phyloP scores from a whole-genome alignment of 2,329 filamentous ascomycete species.

The Fusarium cicatricum region DNA sequence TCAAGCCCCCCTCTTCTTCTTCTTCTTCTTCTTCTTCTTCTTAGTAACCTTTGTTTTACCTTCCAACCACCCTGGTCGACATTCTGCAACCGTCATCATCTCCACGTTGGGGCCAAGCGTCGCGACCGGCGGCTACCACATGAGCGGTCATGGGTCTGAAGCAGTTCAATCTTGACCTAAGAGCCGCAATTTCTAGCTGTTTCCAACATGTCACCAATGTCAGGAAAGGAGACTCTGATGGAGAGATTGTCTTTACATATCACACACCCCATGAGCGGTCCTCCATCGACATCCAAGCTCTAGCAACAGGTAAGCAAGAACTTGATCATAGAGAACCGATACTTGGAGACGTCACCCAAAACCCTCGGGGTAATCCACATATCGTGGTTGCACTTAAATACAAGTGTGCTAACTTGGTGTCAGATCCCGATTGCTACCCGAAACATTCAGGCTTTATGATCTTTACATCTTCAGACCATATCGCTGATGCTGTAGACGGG shows the following conservation, averaged over 20 bases:
- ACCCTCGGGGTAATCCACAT: too few relatives aligned
- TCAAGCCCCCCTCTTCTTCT: too few relatives aligned
- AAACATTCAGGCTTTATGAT: slow-evolving; percentile 51
- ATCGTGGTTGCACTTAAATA: too few relatives aligned
- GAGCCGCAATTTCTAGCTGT: slow-evolving; percentile 49
- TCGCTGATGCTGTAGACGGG: slow-evolving; percentile 51
- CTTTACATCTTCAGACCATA: slow-evolving; percentile 52
- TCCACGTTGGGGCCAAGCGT: neutral
- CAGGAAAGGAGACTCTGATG: slow-evolving; percentile 72
- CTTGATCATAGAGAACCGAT: too few relatives aligned
- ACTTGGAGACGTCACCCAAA: too few relatives aligned
- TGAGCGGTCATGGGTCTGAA: slow-evolving; percentile 66
- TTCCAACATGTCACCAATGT: slow-evolving; percentile 63
- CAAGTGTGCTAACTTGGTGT: neutral
- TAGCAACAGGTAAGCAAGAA: slow-evolving; percentile 45
- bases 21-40: too few relatives aligned
- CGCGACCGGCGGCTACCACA: neutral
- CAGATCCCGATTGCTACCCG: slow-evolving; percentile 50
- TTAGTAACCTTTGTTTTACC: too few relatives aligned
- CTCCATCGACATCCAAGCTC: slow-evolving; percentile 49
- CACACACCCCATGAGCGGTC: slow-evolving; percentile 31
- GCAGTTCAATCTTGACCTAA: slow-evolving; percentile 68
- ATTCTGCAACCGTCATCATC: neutral
- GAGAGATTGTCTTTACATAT: slow-evolving; percentile 72
- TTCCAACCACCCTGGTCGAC: too few relatives aligned